A percentile compares a stretch with the other conserved stretches of the same genome.
phyloP scores from a whole-genome alignment of 371 early-diverging fungal species.

The Lichtheimia hyalospora region DNA sequence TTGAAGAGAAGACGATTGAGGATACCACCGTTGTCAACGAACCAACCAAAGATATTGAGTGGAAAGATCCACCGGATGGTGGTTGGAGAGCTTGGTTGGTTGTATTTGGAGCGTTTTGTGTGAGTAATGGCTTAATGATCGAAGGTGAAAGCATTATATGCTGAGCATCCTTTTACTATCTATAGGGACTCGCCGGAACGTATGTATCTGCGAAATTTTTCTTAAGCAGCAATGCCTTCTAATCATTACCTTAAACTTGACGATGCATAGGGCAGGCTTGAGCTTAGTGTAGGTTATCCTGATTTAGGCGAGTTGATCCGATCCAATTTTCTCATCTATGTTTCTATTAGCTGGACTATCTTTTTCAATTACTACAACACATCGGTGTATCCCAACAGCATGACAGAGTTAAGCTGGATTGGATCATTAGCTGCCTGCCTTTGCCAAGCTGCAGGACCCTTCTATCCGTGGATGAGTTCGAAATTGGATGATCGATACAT shows the following conservation, averaged over 20 bases:
- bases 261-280: background rate
- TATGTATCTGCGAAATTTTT: conserved; percentile 6
- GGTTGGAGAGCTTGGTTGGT: conserved; percentile 40
- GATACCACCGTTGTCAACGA: too few species aligned
- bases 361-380: conserved; percentile 33
- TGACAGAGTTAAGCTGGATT: conserved; percentile 39
- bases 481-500: conserved; percentile 14
- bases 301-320: too few species aligned
- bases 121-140: conserved; percentile 12
- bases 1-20: too few species aligned
- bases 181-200: conserved; percentile 35
- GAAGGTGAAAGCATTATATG: too few species aligned
- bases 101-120: conserved; percentile 45
- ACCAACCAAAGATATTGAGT: background rate
- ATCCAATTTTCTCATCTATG: too few species aligned
- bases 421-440: conserved; percentile 36
- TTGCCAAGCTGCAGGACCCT: conserved; percentile 35
- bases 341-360: conserved; percentile 32
- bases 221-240: background rate
- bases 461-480: conserved; percentile 45
- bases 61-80: conserved; percentile 26
- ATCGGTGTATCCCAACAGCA: conserved; percentile 26
- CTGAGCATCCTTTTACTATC: background rate
- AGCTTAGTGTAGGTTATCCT: too few species aligned
- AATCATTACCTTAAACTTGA: background rate